Evolutionary conservation across 495 filamentous ascomycete genomes (phyloP), one percentile per base, ranked within the genome.

Genomic region (Talaromyces ruber): DNA sequence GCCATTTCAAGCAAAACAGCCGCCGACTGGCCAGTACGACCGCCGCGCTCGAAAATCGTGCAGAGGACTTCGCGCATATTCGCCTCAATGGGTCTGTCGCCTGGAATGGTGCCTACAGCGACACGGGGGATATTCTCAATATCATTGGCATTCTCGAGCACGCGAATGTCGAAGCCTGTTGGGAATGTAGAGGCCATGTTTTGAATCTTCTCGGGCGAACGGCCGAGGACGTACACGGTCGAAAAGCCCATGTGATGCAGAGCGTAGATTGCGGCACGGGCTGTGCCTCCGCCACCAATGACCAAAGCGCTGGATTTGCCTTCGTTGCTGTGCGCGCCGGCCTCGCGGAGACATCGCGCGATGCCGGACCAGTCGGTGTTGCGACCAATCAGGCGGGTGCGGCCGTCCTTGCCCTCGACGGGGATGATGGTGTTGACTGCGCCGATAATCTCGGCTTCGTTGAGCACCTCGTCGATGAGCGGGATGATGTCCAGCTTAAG

Each of bases 331-430:
- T 71, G 76, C 24, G 90, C 76, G 28, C 90, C 89, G 3, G 87
- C 86, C 45, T 84, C 83, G 59, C 86, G 85, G n/a, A 99, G 85
- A 3, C 89, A 87, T 58, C 84, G 82, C 12, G 86, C 84, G 86
- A 99, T 99, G 52, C 94, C 94, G 65, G 85, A 82, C 92, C 93
- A 99, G 79, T 99, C 94, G 22, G 93, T 97, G 77, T 99, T 99
- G 68, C 90, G 88, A 16, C 94, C 94, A 54, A 88, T 71, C 4
- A 97, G 82, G 6, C 75, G 82, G 11, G 76, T 76, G 11, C 79
- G 71, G 47, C 75, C 66, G 61, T 71, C 66, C 24, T 70, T 64
- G 30, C 69, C 65, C 25, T 64, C 34, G 16, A 75, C 68, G 5
- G 85, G 83, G 56, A 97, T 84, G 70, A 99, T 86, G 47, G 94